Percentiles rank a stretch among this genome's conserved stretches.
These are phyloP conservation scores for Cryphonectria nitschkei DNA, from an alignment of 2,329 filamentous ascomycete genomes.

Conservation along the genomic window DNA sequence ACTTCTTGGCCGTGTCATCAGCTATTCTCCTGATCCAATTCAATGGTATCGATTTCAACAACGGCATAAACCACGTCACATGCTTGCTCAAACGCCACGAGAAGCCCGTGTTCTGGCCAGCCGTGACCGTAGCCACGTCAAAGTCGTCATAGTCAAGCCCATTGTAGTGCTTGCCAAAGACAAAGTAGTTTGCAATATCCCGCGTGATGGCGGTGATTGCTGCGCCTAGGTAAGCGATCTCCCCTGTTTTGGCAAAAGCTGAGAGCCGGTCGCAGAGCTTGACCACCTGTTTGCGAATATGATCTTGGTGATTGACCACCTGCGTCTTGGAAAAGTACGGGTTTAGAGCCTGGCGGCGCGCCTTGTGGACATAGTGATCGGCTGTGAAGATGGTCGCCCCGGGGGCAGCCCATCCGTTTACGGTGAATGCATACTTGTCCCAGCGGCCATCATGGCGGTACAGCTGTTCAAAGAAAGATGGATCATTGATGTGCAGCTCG, in stretches of 20 bases:
- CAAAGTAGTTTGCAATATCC: slow-evolving; percentile 27
- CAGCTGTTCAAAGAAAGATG: slow-evolving; percentile 29
- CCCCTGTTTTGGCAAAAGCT: not conserved
- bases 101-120: slow-evolving; percentile 16
- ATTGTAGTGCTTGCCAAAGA: slow-evolving; percentile 27
- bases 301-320: not conserved
- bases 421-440: slow-evolving; percentile 24
- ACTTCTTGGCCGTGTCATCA: not conserved
- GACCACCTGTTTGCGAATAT: slow-evolving; percentile 12
- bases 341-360: not conserved
- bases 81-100: slow-evolving; percentile 32
- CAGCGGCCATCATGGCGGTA: slow-evolving; percentile 24
- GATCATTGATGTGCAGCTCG: slow-evolving; percentile 38
- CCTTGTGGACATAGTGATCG: slow-evolving; percentile 19
- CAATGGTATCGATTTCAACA: not conserved
- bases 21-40: not conserved
- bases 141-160: slow-evolving; percentile 29
- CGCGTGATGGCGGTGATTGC: slow-evolving; percentile 28
- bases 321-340: slow-evolving; percentile 15
- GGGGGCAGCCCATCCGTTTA: slow-evolving; percentile 17
- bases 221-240: slow-evolving; percentile 24
- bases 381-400: slow-evolving; percentile 13
- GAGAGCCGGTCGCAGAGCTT: slow-evolving; percentile 23
- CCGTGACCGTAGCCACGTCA: slow-evolving; percentile 19
- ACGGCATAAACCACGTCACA: slow-evolving; percentile 10